A percentile compares a stretch with the other conserved stretches of the same genome.
These are phyloP conservation scores for Trebouxia gelatinosa DNA, from an alignment of 163 green algal species.

Conservation along the genomic window DNA sequence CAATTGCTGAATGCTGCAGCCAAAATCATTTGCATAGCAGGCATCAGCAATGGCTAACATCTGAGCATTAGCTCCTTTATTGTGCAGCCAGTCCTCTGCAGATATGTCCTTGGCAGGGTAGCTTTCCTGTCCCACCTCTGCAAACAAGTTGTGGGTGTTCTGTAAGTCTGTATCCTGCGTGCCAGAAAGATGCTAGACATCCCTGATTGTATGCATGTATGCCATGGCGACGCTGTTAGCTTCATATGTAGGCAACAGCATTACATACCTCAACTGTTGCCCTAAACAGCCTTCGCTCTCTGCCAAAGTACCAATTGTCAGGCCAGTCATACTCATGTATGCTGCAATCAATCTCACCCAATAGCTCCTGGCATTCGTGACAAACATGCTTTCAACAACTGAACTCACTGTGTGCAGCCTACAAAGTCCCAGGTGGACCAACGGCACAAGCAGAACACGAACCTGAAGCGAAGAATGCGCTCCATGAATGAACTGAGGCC, in stretches of 20 bases:
- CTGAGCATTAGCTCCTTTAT: slow-evolving; percentile 42
- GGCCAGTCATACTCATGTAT: slow-evolving; percentile 73
- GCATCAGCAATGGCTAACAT: slow-evolving; percentile 66
- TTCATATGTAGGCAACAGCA: not conserved
- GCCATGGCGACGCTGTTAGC: not conserved
- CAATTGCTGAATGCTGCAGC: slow-evolving; percentile 65
- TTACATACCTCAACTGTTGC: not conserved
- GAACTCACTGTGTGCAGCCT: not conserved
- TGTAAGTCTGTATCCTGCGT: slow-evolving; percentile 47
- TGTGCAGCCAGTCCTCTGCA: slow-evolving; percentile 56
- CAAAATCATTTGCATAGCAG: slow-evolving; percentile 90
- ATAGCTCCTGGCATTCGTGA: slow-evolving; percentile 31
- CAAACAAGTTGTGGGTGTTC: slow-evolving; percentile 73
- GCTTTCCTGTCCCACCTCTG: slow-evolving; percentile 44
- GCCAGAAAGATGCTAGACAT: no score
- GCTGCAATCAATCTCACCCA: slow-evolving; percentile 52
- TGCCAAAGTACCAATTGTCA: slow-evolving; percentile 76
- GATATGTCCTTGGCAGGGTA: slow-evolving; percentile 52
- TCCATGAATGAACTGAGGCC: slow-evolving; percentile 86
- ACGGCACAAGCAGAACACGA: not conserved
- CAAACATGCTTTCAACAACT: not conserved
- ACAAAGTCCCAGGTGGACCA: not conserved
- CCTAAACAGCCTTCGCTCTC: slow-evolving; percentile 25
- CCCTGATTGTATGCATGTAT: not conserved
- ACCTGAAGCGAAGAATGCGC: slow-evolving; percentile 44